A percentile compares a stretch with the other conserved stretches of the same genome.
These are phyloP conservation scores for Ophiostoma himal-ulmi DNA, from an alignment of 2,329 filamentous ascomycete species.

Conservation along the genomic window DNA sequence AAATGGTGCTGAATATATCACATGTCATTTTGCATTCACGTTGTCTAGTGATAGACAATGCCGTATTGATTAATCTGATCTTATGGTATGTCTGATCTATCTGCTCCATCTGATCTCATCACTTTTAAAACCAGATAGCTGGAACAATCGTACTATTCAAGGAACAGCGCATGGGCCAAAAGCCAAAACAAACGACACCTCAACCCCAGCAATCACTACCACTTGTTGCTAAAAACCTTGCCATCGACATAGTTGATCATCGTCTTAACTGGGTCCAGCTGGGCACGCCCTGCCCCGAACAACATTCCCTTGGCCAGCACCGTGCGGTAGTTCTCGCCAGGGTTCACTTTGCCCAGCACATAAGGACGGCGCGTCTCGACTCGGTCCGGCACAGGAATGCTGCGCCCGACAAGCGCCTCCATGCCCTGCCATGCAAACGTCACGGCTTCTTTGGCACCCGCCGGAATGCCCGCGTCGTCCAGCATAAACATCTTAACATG, in stretches of 20 bases:
- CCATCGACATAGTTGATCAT: constrained; percentile 47
- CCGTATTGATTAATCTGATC: neutral
- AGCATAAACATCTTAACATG: constrained; percentile 48
- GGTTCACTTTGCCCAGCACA: constrained; percentile 50
- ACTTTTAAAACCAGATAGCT: neutral
- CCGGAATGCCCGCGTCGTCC: constrained; percentile 52
- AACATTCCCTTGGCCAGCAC: constrained; percentile 48
- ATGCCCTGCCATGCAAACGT: constrained; percentile 57
- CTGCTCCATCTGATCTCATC: neutral
- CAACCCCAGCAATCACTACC: constrained; percentile 13
- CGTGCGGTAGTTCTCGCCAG: constrained; percentile 49
- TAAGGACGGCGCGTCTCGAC: constrained; percentile 48
- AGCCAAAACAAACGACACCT: neutral
- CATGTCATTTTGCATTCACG: neutral
- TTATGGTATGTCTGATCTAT: neutral
- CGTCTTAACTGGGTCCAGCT: constrained; percentile 44
- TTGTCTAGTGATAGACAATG: no score
- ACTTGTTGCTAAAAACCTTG: constrained; percentile 43
- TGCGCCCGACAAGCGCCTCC: constrained; percentile 51
- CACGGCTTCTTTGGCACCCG: constrained; percentile 53
- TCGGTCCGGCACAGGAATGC: constrained; percentile 47
- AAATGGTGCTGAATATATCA: neutral
- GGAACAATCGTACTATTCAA: neutral
- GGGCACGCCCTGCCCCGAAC: constrained; percentile 42
- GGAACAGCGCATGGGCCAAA: neutral